Conservation (phyloP, 768 basidiomycete genomes). For the Clitopilus passeckerianus region DNA sequence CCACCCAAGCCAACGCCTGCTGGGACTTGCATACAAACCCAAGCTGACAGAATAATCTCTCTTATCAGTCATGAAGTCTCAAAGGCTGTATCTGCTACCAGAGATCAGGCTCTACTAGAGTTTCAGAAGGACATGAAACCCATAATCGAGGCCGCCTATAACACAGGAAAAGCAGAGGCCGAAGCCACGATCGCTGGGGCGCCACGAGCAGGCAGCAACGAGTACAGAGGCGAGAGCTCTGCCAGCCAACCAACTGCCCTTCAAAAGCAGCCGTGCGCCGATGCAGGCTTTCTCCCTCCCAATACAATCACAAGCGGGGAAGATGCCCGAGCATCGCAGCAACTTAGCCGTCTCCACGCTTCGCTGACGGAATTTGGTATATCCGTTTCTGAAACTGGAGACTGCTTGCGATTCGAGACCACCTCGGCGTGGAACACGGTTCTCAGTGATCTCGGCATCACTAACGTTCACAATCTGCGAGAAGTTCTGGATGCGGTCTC, state of each 20-base stretch:
- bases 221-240: too few species aligned
- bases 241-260: background rate
- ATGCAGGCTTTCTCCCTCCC: background rate
- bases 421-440: background rate
- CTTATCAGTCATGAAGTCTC: conserved; percentile 16
- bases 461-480: background rate
- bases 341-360: background rate
- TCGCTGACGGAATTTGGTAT: background rate
- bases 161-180: conserved; percentile 5
- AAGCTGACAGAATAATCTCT: conserved; percentile 14
- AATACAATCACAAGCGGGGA: background rate
- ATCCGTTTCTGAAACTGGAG: background rate
- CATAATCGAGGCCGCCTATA: background rate
- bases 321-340: background rate
- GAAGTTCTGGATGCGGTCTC: background rate
- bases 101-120: conserved; percentile 2
- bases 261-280: background rate
- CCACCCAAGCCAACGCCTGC: background rate
- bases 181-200: conserved; percentile 2
- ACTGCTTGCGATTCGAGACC: background rate
- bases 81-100: conserved; percentile 7
- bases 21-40: conserved; percentile 14
- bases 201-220: background rate
- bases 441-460: background rate
- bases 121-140: conserved; percentile 6